Evolutionary conservation across 1,284 basidiomycete species (phyloP).

Genomic region (Ganoderma resinaceum): DNA sequence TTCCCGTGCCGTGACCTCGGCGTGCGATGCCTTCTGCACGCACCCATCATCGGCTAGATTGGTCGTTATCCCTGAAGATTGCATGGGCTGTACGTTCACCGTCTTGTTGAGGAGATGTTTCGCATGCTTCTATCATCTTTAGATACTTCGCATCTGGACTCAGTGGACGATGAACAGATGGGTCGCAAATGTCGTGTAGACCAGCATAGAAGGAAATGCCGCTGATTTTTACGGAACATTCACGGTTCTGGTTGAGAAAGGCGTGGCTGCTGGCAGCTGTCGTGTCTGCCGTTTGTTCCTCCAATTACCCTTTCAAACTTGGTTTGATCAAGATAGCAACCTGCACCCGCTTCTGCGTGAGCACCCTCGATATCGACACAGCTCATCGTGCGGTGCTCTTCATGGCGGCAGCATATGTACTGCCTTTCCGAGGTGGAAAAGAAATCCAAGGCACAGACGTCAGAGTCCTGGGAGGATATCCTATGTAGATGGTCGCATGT

Average conservation of each 20-base stretch:
- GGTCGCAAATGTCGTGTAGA: background rate
- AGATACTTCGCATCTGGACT: no score
- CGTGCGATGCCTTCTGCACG: conserved; percentile 91
- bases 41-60: conserved; percentile 88
- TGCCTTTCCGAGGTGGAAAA: no score
- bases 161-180: no score
- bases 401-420: no score
- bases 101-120: background rate
- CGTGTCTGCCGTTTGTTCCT: background rate
- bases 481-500: no score
- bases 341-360: background rate
- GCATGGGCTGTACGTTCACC: conserved; percentile 11
- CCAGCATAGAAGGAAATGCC: background rate
- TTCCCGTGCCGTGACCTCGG: conserved; percentile 94
- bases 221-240: no score
- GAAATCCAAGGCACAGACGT: no score
- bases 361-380: background rate
- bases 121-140: conserved; percentile 3
- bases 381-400: no score
- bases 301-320: background rate
- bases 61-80: background rate
- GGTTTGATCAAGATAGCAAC: background rate
- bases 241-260: background rate
- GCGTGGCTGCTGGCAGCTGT: background rate
- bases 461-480: no score